phyloP scores from a whole-genome alignment of 192 early-diverging fungal genomes.

The Coemansia sp. region DNA sequence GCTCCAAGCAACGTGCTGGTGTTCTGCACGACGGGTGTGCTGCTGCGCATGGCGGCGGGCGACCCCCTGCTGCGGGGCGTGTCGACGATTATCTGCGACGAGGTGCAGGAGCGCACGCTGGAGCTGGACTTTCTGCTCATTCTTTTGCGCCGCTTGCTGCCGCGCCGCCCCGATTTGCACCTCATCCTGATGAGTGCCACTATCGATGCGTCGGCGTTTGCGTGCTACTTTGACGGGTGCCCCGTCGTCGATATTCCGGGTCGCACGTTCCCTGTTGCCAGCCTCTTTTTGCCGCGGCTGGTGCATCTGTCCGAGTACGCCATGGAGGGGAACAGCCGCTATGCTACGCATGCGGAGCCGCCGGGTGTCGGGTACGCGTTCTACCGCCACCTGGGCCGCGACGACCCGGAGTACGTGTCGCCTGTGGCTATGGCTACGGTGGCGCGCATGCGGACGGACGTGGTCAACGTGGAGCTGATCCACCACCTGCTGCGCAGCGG shows the following conservation, averaged over 20 bases:
- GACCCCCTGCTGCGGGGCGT: slow-evolving; percentile 33
- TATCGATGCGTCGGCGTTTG: slow-evolving; percentile 76
- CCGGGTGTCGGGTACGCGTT: not conserved
- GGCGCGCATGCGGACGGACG: slow-evolving; percentile 35
- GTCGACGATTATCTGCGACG: slow-evolving; percentile 70
- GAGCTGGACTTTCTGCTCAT: slow-evolving; percentile 82
- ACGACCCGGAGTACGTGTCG: slow-evolving; percentile 8
- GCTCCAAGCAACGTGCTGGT: slow-evolving; percentile 57
- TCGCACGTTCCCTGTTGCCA: slow-evolving; percentile 65
- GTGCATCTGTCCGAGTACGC: slow-evolving; percentile 13
- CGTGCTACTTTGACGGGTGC: slow-evolving; percentile 69
- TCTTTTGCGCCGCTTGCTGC: slow-evolving; percentile 68
- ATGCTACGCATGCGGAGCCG: not conserved
- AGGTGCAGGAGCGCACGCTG: slow-evolving; percentile 80
- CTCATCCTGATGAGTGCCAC: slow-evolving; percentile 92
- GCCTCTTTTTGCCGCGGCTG: slow-evolving; percentile 45
- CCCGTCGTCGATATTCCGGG: slow-evolving; percentile 69
- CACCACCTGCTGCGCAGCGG: slow-evolving; percentile 55
- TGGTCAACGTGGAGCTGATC: slow-evolving; percentile 64
- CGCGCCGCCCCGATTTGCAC: slow-evolving; percentile 55
- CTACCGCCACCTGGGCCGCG: not conserved
- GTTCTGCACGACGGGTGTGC: slow-evolving; percentile 66
- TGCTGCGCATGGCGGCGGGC: slow-evolving; percentile 53
- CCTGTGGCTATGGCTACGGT: slow-evolving; percentile 5
- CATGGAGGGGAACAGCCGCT: slow-evolving; percentile 1